A percentile compares a stretch with the other conserved stretches of the same genome.
Conservation (phyloP, 1,139 yeast species). For the Blastobotrys buckinghamii region DNA sequence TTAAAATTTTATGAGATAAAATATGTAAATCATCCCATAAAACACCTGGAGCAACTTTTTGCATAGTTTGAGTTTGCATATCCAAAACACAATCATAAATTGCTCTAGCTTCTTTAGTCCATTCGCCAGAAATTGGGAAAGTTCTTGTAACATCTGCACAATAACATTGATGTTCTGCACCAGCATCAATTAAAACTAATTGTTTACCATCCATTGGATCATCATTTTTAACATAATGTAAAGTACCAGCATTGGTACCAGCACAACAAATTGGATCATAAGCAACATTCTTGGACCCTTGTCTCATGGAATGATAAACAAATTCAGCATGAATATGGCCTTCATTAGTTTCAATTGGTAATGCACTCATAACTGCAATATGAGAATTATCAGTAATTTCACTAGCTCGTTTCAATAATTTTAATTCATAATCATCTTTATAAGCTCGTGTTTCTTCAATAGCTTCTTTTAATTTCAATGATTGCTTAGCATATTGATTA, state of each 20-base stretch:
- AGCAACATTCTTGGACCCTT: constrained; percentile 82
- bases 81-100: constrained; percentile 75
- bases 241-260: constrained; percentile 85
- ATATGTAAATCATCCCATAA: constrained; percentile 82
- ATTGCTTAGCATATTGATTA: constrained; percentile 24
- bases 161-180: constrained; percentile 93
- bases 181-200: constrained; percentile 85
- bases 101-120: constrained; percentile 80
- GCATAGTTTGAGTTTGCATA: constrained; percentile 75
- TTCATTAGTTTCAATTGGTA: constrained; percentile 82
- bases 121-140: constrained; percentile 86
- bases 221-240: constrained; percentile 85
- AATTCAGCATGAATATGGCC: constrained; percentile 95
- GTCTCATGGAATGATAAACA: constrained; percentile 86
- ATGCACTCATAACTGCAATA: constrained; percentile 84
- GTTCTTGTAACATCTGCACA: constrained; percentile 93
- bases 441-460: constrained; percentile 80
- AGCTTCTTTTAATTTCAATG: constrained; percentile 43
- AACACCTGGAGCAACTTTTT: constrained; percentile 70
- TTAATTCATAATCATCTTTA: constrained; percentile 78
- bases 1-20: constrained; percentile 69
- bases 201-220: constrained; percentile 52
- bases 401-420: constrained; percentile 72
- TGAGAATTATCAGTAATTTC: constrained; percentile 84
- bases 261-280: constrained; percentile 96